Evolutionary conservation across 306 rosid species (phyloP).

Genomic region (Nissolia schottii): DNA sequence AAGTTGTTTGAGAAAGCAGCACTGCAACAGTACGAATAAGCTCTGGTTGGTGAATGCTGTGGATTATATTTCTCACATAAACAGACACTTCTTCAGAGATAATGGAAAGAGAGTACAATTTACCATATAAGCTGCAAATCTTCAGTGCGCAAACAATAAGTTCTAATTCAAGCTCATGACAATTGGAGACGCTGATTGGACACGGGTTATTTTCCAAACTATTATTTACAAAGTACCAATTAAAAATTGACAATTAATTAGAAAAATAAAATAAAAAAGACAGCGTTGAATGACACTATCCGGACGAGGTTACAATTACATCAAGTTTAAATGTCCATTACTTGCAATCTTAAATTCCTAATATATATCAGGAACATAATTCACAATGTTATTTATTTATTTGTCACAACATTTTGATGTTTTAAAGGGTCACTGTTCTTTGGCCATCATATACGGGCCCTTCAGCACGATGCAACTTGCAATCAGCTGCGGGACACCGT

Average conservation of each 20-base stretch:
- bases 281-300: background rate
- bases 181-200: background rate
- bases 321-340: background rate
- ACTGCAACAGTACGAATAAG: background rate
- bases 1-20: slow-evolving; percentile 5
- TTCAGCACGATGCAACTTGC: slow-evolving; percentile 21
- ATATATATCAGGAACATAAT: background rate
- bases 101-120: background rate
- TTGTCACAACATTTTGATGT: background rate
- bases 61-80: background rate
- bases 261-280: background rate
- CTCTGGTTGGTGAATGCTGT: slow-evolving; percentile 2
- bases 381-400: background rate
- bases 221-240: background rate
- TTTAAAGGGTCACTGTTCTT: background rate
- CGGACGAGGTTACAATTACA: background rate
- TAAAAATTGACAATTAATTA: background rate
- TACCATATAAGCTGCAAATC: background rate
- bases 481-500: background rate
- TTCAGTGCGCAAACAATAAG: background rate
- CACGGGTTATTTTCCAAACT: background rate
- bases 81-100: background rate
- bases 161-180: background rate
- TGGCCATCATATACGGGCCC: background rate
- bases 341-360: slow-evolving; percentile 4